Evolutionary conservation across 345 rosid species (phyloP).

Genomic region (Durio zibethinus): DNA sequence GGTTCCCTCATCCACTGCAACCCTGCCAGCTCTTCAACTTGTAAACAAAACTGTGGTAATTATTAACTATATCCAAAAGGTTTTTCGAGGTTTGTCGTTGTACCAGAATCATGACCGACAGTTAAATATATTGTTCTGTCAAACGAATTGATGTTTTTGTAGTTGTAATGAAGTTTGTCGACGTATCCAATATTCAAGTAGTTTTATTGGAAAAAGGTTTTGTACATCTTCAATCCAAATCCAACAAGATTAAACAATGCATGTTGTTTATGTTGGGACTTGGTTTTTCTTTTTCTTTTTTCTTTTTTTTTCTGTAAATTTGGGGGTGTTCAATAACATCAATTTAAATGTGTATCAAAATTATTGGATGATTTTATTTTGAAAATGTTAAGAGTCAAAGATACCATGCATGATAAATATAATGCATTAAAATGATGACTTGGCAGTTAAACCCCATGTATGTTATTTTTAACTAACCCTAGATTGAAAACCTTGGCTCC

Average conservation of each 20-base stretch:
- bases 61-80: not conserved
- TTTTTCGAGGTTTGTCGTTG: not conserved
- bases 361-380: not conserved
- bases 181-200: not conserved
- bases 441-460: not conserved
- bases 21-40: not conserved
- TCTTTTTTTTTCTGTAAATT: no score
- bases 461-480: not conserved
- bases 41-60: not conserved
- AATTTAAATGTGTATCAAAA: not conserved
- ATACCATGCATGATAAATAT: not conserved
- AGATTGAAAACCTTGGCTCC: not conserved
- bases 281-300: no score
- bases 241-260: not conserved
- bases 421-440: not conserved
- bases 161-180: not conserved
- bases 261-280: not conserved
- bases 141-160: not conserved
- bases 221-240: not conserved
- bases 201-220: not conserved
- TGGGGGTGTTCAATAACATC: not conserved
- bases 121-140: not conserved
- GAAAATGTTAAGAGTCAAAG: not conserved
- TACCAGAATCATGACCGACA: not conserved
- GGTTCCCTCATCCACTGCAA: not conserved